Evolutionary conservation across 805 yeast genomes (phyloP), one percentile per base, ranked within the genome.

Genomic region (Spencermartinsiella europaea): DNA sequence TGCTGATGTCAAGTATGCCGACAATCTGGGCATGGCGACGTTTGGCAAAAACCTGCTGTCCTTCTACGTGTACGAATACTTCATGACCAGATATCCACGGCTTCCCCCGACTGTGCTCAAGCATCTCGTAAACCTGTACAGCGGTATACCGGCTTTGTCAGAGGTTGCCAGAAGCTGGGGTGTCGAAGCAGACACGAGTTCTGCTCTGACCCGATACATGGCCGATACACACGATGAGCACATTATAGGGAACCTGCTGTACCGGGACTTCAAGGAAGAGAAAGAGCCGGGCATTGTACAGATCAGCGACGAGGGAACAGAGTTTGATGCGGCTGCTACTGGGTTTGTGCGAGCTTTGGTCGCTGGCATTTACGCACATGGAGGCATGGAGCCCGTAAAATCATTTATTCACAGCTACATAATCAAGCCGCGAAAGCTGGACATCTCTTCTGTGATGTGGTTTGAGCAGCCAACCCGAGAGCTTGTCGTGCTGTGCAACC

Each of bases 391-490:
- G 16, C 73, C 73, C 14, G 79, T 95, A 15, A 78, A 80, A 52
- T 57, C 72, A 44, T 91, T 93, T 65, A 83, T 93, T 48, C 64
- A 75, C 41, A 76, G 78, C 52, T 91, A 87, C 62, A 76, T 91
- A 35, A 70, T 90, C 47, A 54, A 51, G 25, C 83, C 95, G n/a
- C 80, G 96, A 67, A 80, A 87, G 60, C 67, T 93, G 34, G 89
- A 85, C 48, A 70, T 91, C 40, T 71, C 80, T 34, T 71, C 79
- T 45, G 75, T 91, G 77, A 84, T 93, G 66, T 79, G 78, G 58
- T 88, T 93, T 64, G 80, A 77, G 56, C 83, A 83, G 61, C 96
- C 98, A 35, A 84, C 91, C 12, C 77, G 93, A 63, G 93, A 90
- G 62, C 73, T 93, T 49, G 76, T 87, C 1, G 77, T 80, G 49